Evolutionary conservation across 2,329 filamentous ascomycete species (phyloP), one percentile per base, ranked within the genome.

Genomic region (Balansia obtecta): DNA sequence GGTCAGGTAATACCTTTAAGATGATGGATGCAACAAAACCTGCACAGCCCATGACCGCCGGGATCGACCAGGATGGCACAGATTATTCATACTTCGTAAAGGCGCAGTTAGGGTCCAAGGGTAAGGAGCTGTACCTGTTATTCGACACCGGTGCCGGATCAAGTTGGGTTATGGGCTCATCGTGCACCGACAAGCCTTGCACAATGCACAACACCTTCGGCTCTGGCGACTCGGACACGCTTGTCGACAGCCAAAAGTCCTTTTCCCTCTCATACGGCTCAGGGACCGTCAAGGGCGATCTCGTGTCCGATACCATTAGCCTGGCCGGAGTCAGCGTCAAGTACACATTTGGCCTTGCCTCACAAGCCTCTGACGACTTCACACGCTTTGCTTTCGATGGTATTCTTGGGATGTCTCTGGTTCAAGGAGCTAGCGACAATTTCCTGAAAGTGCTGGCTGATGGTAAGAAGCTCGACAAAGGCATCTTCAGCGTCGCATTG

Each of bases 351-450:
- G 89, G 89, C 4, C 67, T 90, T 52, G 87, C 85, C 20, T 77
- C 76, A 34, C 75, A 75, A 22, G 86, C 86, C 2, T 88, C 86
- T 1, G 67, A 79, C 48, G 82, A 93, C 55, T 95, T 95, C 64
- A 68, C 71, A 30, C 76, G 77, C 48, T 95, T 91, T 58, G 85
- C 87, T 1, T 89, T 95, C 65, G 89, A 95, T 63, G 89, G 89
- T 22, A 94, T 95, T 46, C 70, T 95, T 2, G 89, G 88, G 4
- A 69, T 95, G 22, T 85, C 86, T 15, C 81, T 83, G 58, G 76
- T 75, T 53, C 69, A 73, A 11, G 76, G 76, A 2, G 71, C 70
- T 37, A 75, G 76, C 5, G 77, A 85, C 18, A 86, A 82, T 43
- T 82, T 93, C 57, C 72, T 93, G 62, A 72, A 83, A 39, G 69